phyloP scores from a whole-genome alignment of 495 filamentous ascomycete species.

The Friedmanniomyces endolithicus region DNA sequence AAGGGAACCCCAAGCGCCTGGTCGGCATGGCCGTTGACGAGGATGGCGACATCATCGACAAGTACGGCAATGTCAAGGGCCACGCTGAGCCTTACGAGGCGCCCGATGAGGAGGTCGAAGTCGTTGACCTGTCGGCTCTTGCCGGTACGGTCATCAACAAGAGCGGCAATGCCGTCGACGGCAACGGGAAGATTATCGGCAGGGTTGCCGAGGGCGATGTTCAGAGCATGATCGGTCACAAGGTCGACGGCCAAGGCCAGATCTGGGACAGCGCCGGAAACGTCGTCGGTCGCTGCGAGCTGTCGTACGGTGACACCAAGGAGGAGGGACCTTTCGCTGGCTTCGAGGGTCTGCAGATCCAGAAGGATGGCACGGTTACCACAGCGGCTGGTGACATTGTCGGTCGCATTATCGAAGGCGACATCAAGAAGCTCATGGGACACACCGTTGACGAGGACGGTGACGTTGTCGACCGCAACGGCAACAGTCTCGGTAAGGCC shows the following conservation, averaged over 20 bases:
- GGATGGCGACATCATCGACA: constrained; percentile 76
- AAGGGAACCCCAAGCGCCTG: constrained; percentile 61
- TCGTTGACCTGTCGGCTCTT: constrained; percentile 52
- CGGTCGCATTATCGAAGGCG: constrained; percentile 61
- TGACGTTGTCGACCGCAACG: constrained; percentile 68
- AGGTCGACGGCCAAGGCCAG: constrained; percentile 70
- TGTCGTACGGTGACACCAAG: constrained; percentile 53
- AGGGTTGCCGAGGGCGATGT: constrained; percentile 62
- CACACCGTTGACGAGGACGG: constrained; percentile 73
- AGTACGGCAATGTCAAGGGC: constrained; percentile 66
- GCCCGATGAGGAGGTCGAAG: constrained; percentile 35
- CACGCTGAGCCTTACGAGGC: constrained; percentile 60
- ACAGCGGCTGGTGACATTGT: constrained; percentile 51
- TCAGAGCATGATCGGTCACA: constrained; percentile 58
- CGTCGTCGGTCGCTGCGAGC: constrained; percentile 63
- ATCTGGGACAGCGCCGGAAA: constrained; percentile 73
- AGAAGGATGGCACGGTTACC: constrained; percentile 62
- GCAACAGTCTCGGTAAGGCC: constrained; percentile 68
- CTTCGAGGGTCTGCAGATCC: constrained; percentile 57
- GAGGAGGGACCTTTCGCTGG: constrained; percentile 70
- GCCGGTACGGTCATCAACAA: constrained; percentile 83
- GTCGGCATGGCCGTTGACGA: constrained; percentile 66
- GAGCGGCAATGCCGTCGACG: constrained; percentile 69
- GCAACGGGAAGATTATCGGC: constrained; percentile 58
- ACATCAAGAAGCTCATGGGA: constrained; percentile 57